Percentiles rank a stretch among this genome's conserved stretches.
phyloP scores from a whole-genome alignment of 495 filamentous ascomycete genomes.

The Neurospora sp. region DNA sequence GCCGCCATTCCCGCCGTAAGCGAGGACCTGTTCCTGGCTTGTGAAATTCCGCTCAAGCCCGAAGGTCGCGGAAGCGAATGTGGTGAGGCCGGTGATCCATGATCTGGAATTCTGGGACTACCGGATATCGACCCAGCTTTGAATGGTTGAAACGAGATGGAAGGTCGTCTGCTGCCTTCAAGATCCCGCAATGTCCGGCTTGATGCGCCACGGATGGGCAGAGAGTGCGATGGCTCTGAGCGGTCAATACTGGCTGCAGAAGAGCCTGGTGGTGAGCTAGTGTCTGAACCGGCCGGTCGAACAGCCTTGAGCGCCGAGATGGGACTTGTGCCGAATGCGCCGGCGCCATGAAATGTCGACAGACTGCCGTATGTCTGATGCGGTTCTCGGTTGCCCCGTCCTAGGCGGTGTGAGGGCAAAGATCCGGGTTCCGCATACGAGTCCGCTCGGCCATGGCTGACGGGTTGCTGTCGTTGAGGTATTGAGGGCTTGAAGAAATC shows the following conservation, averaged over 20 bases:
- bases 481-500: conserved; percentile 74
- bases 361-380: conserved; percentile 85
- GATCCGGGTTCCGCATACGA: conserved; percentile 57
- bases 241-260: conserved; percentile 41
- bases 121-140: conserved; percentile 88
- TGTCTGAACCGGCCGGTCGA: conserved; percentile 43
- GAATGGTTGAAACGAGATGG: conserved; percentile 86
- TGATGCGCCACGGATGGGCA: conserved; percentile 29
- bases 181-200: conserved; percentile 34
- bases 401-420: conserved; percentile 47
- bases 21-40: conserved; percentile 57
- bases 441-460: conserved; percentile 21
- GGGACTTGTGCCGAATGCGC: conserved; percentile 67
- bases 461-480: conserved; percentile 23
- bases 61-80: conserved; percentile 44
- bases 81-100: conserved; percentile 47
- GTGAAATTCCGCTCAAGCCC: conserved; percentile 44
- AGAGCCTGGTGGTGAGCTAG: conserved; percentile 54
- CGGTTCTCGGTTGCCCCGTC: conserved; percentile 46
- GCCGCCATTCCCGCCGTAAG: conserved; percentile 56
- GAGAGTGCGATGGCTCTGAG: conserved; percentile 30
- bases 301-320: conserved; percentile 74
- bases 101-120: conserved; percentile 50
- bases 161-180: conserved; percentile 50
- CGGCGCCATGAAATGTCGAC: conserved; percentile 84